Evolutionary conservation across 805 yeast genomes (phyloP).

Genomic region (Ogataea haglerorum): DNA sequence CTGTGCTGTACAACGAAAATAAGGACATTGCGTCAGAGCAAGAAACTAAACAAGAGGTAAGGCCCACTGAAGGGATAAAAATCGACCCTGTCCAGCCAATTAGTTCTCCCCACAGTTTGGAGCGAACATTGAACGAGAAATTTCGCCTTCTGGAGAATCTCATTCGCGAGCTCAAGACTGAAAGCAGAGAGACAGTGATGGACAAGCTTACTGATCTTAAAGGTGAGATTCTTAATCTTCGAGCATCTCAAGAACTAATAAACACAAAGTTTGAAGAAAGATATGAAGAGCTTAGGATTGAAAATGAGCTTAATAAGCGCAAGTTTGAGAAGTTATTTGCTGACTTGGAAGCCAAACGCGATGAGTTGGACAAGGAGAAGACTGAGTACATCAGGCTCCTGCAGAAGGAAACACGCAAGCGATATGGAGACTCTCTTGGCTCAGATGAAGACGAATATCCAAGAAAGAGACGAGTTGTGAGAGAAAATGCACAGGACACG

Average conservation of each 20-base stretch:
- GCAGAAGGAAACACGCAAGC: conserved; percentile 16
- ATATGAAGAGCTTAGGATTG: conserved; percentile 58
- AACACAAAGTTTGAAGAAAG: conserved; percentile 69
- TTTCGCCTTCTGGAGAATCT: conserved; percentile 13
- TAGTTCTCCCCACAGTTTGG: neutral
- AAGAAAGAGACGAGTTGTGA: conserved; percentile 1
- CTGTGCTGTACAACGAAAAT: conserved; percentile 29
- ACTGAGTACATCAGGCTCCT: conserved; percentile 23
- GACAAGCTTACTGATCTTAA: conserved; percentile 21
- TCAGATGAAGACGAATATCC: conserved; percentile 8
- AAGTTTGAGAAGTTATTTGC: conserved; percentile 24
- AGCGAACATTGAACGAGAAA: conserved; percentile 7
- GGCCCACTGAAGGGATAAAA: neutral
- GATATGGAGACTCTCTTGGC: conserved; percentile 7
- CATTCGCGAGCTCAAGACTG: conserved; percentile 20
- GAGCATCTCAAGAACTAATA: conserved; percentile 38
- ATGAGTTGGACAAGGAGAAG: conserved; percentile 27
- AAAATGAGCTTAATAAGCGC: conserved; percentile 31
- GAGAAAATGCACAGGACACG: conserved; percentile 7
- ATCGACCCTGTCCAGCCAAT: neutral
- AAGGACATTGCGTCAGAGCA: neutral
- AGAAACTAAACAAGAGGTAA: neutral
- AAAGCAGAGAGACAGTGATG: conserved; percentile 15
- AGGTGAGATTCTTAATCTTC: conserved; percentile 22
- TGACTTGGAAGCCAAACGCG: conserved; percentile 27